Evolutionary conservation across 2,329 filamentous ascomycete species (phyloP).

Genomic region (Allantophomopsis lycopodina): DNA sequence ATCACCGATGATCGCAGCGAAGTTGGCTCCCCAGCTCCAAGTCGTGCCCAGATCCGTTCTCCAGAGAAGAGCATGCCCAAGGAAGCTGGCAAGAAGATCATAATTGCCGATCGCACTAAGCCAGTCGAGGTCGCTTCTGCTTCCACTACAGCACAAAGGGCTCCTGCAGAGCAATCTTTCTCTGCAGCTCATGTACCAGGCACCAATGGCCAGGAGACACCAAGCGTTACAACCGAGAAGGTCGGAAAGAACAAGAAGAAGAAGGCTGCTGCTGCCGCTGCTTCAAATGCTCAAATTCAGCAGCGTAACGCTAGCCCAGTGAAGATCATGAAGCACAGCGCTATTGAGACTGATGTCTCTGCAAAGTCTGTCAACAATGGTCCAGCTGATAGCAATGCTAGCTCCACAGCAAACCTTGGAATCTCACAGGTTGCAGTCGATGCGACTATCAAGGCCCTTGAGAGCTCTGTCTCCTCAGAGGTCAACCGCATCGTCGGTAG

Average conservation of each 20-base stretch:
- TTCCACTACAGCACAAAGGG: not conserved
- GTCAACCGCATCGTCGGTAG: slow-evolving; percentile 38
- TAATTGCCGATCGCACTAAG: slow-evolving; percentile 5
- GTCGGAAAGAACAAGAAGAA: slow-evolving; percentile 56
- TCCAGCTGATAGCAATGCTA: slow-evolving; percentile 1
- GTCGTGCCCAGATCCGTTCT: slow-evolving; percentile 13
- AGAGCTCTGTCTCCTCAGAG: slow-evolving; percentile 29
- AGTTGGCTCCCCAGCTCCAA: slow-evolving; percentile 8
- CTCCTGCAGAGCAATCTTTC: slow-evolving; percentile 18
- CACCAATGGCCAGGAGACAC: slow-evolving; percentile 11
- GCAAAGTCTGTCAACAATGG: not conserved
- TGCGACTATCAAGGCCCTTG: slow-evolving; percentile 30
- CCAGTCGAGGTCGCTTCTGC: slow-evolving; percentile 1
- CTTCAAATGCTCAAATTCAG: slow-evolving; percentile 3
- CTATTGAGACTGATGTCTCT: slow-evolving; percentile 2
- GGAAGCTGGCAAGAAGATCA: slow-evolving; percentile 12
- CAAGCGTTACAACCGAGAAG: slow-evolving; percentile 32
- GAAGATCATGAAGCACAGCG: not conserved
- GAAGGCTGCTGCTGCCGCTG: slow-evolving; percentile 36
- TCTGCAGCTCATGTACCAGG: slow-evolving; percentile 10
- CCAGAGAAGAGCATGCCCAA: slow-evolving; percentile 12
- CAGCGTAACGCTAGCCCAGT: not conserved
- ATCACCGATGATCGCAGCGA: slow-evolving; percentile 6
- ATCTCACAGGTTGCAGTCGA: slow-evolving; percentile 22
- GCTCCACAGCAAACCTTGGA: slow-evolving; percentile 2